These are phyloP conservation scores for Dictyostelium discoideum DNA, from an alignment of 78 protist species.

Conservation along the genomic window dicty_2.7 NC_007089.4:4762001-4762500, in stretches of 20 bases:
- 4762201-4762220: no score
- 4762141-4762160: conserved; percentile 33
- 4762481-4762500: not conserved
- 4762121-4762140: conserved; percentile 38
- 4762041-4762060: not conserved
- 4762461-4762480: not conserved
- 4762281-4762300: no score
- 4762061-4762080: not conserved
- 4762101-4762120: conserved; percentile 16
- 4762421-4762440: not conserved
- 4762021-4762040: not conserved
- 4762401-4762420: not conserved
- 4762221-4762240: not conserved
- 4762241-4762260: not conserved
- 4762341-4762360: not conserved
- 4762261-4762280: not conserved
- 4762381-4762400: not conserved
- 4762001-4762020: conserved; percentile 12
- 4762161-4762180: not conserved
- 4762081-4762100: no score
- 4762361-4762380: not conserved
- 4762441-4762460: not conserved
- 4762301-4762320: no score
- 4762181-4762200: not conserved
- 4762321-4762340: no score